Evolutionary conservation across 2,329 filamentous ascomycete genomes (phyloP).

Genomic region (Trichoderma sp.): DNA sequence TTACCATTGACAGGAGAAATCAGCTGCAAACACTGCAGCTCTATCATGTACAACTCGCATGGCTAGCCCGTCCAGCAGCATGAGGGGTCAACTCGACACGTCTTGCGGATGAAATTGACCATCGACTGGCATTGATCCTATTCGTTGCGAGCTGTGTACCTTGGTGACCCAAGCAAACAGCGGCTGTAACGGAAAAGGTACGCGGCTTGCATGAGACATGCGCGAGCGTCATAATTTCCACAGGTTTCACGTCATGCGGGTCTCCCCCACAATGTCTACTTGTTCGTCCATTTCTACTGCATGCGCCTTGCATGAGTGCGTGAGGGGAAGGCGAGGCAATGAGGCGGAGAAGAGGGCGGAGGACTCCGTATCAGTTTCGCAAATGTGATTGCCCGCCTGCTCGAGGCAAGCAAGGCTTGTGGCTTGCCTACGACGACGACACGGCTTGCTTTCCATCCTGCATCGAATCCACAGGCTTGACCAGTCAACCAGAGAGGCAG

Average conservation of each 20-base stretch:
- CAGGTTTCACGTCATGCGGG: constrained; percentile 4
- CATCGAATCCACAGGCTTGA: neutral
- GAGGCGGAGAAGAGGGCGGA: constrained; percentile 6
- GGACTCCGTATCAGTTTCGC: neutral
- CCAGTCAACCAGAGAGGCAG: neutral
- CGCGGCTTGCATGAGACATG: constrained; percentile 2
- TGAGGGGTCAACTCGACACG: neutral
- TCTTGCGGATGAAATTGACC: neutral
- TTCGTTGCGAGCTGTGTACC: neutral
- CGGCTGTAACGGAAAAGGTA: constrained; percentile 12
- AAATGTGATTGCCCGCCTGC: neutral
- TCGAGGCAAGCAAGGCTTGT: neutral
- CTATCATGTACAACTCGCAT: neutral
- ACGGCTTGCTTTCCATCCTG: neutral
- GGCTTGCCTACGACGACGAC: neutral
- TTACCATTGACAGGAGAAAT: neutral
- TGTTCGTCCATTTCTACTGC: neutral
- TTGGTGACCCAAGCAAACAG: neutral
- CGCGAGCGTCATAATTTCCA: constrained; percentile 3
- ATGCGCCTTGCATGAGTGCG: constrained; percentile 7
- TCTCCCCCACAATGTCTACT: constrained; percentile 17
- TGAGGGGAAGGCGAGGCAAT: constrained; percentile 4
- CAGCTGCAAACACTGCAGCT: neutral
- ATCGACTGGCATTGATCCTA: neutral
- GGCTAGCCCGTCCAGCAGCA: neutral